phyloP scores from a whole-genome alignment of 2,329 filamentous ascomycete species.

The Didymella arachidicola region DNA sequence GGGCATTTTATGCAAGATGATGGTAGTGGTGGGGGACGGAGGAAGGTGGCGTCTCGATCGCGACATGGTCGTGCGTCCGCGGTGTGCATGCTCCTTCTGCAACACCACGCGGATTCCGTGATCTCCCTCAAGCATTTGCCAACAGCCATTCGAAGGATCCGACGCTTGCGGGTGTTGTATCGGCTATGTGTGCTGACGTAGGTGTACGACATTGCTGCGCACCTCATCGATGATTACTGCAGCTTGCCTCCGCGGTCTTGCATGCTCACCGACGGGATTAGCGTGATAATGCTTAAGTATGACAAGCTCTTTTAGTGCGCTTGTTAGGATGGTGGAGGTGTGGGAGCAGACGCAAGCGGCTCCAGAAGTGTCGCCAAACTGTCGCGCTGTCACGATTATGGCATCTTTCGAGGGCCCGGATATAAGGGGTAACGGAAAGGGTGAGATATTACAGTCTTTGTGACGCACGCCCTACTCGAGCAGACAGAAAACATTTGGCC shows the following conservation, averaged over 20 bases:
- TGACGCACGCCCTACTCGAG: background rate
- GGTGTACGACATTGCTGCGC: constrained; percentile 12
- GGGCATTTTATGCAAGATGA: constrained; percentile 15
- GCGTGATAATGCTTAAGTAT: background rate
- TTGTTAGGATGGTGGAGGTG: background rate
- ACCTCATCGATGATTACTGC: constrained; percentile 4
- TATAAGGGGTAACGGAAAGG: background rate
- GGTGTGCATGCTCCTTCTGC: constrained; percentile 1
- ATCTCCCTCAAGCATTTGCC: constrained; percentile 15
- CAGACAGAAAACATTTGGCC: background rate
- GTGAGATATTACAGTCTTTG: background rate
- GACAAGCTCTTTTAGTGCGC: constrained; percentile 8
- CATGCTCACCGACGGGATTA: background rate
- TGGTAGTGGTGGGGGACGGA: constrained; percentile 6
- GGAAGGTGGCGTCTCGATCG: constrained; percentile 2
- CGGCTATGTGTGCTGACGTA: constrained; percentile 14
- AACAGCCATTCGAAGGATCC: constrained; percentile 6
- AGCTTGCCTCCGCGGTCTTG: constrained; percentile 6
- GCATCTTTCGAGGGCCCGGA: background rate
- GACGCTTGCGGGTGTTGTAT: constrained; percentile 4
- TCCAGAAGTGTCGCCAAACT: constrained; percentile 12
- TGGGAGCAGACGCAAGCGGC: background rate
- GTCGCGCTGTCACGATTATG: constrained; percentile 9
- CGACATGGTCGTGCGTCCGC: constrained; percentile 11
- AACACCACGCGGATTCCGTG: constrained; percentile 4